Conservation (phyloP, 352 stramenopile genomes). For the Phytophthora pistaciae region DNA sequence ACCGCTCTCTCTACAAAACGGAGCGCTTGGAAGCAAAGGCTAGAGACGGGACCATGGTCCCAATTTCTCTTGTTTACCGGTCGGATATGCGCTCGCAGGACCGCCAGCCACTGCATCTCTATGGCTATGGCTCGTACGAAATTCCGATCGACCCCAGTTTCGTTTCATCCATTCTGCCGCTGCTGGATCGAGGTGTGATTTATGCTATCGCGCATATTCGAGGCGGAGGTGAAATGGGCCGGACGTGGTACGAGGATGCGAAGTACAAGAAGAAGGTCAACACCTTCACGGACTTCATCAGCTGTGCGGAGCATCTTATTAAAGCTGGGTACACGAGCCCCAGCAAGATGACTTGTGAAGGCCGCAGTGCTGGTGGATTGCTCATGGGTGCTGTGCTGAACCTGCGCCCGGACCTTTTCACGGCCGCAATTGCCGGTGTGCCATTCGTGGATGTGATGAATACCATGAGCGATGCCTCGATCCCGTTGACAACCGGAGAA, state of each 20-base stretch:
- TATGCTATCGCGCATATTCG: constrained; percentile 98
- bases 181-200: constrained; percentile 96
- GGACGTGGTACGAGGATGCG: constrained; percentile 96
- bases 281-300: constrained; percentile 98
- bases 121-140: constrained; percentile 97
- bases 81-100: constrained; percentile 66
- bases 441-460: constrained; percentile 98
- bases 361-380: constrained; percentile 95
- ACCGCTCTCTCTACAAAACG: constrained; percentile 93
- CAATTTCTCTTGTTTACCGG: constrained; percentile 87
- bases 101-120: constrained; percentile 89
- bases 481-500: constrained; percentile 96
- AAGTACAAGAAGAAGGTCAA: constrained; percentile 99
- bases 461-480: constrained; percentile 97
- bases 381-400: constrained; percentile 97
- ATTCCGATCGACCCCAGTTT: constrained; percentile 95
- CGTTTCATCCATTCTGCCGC: constrained; percentile 86
- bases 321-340: constrained; percentile 69
- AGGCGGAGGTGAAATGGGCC: constrained; percentile 97
- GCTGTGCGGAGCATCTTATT: constrained; percentile 93
- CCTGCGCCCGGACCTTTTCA: constrained; percentile 97
- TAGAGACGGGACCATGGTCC: constrained; percentile 87
- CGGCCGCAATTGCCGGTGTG: constrained; percentile 94
- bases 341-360: constrained; percentile 94
- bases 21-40: constrained; percentile 91